phyloP scores from a whole-genome alignment of 2,329 filamentous ascomycete species.

The Colletotrichum sp. region DNA sequence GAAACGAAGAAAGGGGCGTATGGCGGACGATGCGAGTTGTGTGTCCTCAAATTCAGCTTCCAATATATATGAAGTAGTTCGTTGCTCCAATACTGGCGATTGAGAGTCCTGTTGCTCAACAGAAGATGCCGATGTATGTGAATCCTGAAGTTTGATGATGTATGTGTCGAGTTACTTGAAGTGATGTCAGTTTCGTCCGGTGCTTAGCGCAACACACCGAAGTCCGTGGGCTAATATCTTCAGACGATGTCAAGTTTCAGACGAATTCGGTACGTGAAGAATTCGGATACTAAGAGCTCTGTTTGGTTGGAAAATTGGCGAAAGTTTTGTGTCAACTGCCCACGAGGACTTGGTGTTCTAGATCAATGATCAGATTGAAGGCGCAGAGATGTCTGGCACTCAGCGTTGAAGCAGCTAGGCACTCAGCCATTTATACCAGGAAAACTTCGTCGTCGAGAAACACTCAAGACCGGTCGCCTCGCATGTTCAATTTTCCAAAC shows the following conservation, averaged over 20 bases:
- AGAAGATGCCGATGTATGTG: neutral
- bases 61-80: neutral
- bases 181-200: neutral
- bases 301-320: neutral
- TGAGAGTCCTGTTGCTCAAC: neutral
- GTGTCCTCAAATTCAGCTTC: rapidly evolving
- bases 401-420: neutral
- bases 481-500: neutral
- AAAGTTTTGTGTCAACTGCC: neutral
- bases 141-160: neutral
- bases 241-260: neutral
- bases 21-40: rapidly evolving
- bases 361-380: neutral
- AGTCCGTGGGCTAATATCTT: neutral
- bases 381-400: neutral
- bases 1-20: neutral
- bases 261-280: neutral
- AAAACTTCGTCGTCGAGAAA: neutral
- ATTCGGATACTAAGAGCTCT: neutral
- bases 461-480: neutral
- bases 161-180: neutral
- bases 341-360: neutral
- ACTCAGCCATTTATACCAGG: neutral
- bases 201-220: neutral
- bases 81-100: neutral